phyloP scores from a whole-genome alignment of 108 stramenopile genomes.

The Parietichytrium sp. region DNA sequence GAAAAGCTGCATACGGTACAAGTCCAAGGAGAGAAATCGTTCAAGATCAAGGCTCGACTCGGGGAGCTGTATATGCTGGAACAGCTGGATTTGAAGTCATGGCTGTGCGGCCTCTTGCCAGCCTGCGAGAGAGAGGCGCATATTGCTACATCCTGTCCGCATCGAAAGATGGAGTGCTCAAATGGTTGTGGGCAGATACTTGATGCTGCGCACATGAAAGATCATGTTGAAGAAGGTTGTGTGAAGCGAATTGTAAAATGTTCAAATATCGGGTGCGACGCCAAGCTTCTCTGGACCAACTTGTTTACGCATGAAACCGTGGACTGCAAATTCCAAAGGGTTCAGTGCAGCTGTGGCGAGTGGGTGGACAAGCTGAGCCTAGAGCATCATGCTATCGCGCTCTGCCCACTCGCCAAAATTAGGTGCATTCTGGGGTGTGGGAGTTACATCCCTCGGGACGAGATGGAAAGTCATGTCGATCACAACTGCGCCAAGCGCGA shows the following conservation, averaged over 20 bases:
- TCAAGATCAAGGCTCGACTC: neutral
- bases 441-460: neutral
- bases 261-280: neutral
- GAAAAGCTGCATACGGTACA: neutral
- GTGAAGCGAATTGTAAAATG: neutral
- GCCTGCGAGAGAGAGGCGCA: slow-evolving; percentile 18
- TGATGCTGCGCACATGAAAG: neutral
- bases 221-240: neutral
- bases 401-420: neutral
- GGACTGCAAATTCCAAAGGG: slow-evolving; percentile 31
- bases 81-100: neutral
- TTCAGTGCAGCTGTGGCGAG: neutral
- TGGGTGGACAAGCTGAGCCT: slow-evolving; percentile 23
- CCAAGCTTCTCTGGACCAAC: neutral
- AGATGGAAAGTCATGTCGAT: slow-evolving; percentile 12
- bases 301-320: neutral
- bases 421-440: slow-evolving; percentile 12
- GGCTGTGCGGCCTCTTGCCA: neutral
- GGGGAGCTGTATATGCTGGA: neutral
- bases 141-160: neutral
- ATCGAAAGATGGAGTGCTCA: slow-evolving; percentile 16
- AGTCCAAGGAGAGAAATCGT: neutral
- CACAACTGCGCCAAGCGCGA: slow-evolving; percentile 11
- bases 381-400: neutral
- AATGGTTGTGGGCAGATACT: slow-evolving; percentile 10